Conservation (phyloP, 2,329 filamentous ascomycete species). For the Aspergillus ochraceoroseus region DNA sequence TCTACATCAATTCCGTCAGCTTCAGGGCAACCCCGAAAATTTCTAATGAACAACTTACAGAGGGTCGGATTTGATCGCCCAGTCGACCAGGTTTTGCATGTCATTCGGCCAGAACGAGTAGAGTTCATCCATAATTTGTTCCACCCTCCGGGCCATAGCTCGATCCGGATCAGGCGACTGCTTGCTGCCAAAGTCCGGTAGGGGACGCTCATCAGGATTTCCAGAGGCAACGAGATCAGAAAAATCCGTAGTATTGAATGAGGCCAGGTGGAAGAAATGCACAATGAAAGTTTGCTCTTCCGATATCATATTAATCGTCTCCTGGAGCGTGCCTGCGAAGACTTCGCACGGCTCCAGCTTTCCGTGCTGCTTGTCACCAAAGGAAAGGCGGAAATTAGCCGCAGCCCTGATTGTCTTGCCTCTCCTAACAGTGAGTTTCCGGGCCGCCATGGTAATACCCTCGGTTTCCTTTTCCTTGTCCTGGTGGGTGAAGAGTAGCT, state of each 20-base stretch:
- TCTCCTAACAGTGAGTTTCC: slow-evolving; percentile 89
- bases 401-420: slow-evolving; percentile 64
- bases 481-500: slow-evolving; percentile 81
- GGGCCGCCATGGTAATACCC: slow-evolving; percentile 64
- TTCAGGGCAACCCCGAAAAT: slow-evolving; percentile 17
- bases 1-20: slow-evolving; percentile 40
- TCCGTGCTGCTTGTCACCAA: slow-evolving; percentile 55
- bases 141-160: slow-evolving; percentile 74
- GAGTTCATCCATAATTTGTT: slow-evolving; percentile 82
- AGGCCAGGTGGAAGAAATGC: slow-evolving; percentile 95
- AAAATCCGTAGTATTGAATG: slow-evolving; percentile 75
- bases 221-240: slow-evolving; percentile 67
- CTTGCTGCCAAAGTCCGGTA: slow-evolving; percentile 66
- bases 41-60: slow-evolving; percentile 55
- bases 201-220: slow-evolving; percentile 62
- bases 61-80: slow-evolving; percentile 74
- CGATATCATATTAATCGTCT: slow-evolving; percentile 74
- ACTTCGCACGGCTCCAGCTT: slow-evolving; percentile 72
- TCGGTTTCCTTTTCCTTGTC: slow-evolving; percentile 80
- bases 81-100: slow-evolving; percentile 73
- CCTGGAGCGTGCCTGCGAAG: slow-evolving; percentile 73
- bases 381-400: slow-evolving; percentile 42
- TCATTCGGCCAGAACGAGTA: slow-evolving; percentile 78
- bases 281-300: slow-evolving; percentile 96
- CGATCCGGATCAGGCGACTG: slow-evolving; percentile 85